Base-by-base conservation (phyloP, 2,329 filamentous ascomycete genomes). In the Elsinoe perseae region DNA sequence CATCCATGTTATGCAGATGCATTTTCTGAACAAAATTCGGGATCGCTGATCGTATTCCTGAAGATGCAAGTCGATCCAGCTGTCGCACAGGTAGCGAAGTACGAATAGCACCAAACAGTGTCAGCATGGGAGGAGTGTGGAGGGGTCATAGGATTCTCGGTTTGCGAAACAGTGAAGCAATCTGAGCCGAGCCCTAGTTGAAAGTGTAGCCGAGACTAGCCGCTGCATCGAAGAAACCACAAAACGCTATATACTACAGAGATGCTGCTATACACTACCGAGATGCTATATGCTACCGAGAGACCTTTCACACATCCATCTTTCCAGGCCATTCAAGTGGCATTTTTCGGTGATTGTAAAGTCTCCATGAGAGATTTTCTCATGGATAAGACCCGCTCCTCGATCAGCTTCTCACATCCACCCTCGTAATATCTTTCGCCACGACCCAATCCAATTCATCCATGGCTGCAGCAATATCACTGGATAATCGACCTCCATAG, bases 1-100 rank as follows among this genome's bases (percentile, higher is more conserved):
- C 65, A 59, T 77, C 74, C 66, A 78, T 76, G 43, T 64, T 57
- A 23, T 55, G 56, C 28, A 60, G 28, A 54, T 58, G 53, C 62
- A 63, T 63, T 14, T 28, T 61, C 30, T 9, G 30, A 20, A 16
- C 5, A 27, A 16, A 10, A 3, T 5, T 28, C 23, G 25, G 38
- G 3, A 21, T 14, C 38, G 16, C 18, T 16, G 14, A 25, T 48
- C 8, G 14, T 12, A 27, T 25, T 12, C 7, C 43, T n/a, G n/a
- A n/a, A 4, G 12, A 23, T 12, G 4, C 21, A 8, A 48, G 12
- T 9, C 6, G 4, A 20, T 20, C 27, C 21, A n/a, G 28, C 18
- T 12, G 20, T n/a, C 20, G 23, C 7, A 7, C 5, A 3, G 18
- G 23, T 7, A 28, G 43, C 27, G 32, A 36, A 36, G 32, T 14